Percentiles rank a stretch among this genome's conserved stretches.
These are phyloP conservation scores for Jamesozyma jinghongensis DNA, from an alignment of 805 yeast species.

Conservation along the genomic window DNA sequence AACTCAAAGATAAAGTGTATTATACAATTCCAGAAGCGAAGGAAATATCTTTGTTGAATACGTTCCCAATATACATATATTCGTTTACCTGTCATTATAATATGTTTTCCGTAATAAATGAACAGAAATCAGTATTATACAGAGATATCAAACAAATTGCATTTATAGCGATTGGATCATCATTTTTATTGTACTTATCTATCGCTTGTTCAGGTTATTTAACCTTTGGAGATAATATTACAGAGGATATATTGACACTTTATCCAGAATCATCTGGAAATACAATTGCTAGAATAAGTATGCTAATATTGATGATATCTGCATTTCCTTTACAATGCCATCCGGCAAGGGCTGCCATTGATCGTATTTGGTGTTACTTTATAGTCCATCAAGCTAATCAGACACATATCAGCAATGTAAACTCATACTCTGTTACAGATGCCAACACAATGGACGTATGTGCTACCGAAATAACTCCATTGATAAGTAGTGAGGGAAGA, in stretches of 20 bases:
- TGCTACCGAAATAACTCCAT: conserved; percentile 2
- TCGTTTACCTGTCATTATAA: conserved; percentile 96
- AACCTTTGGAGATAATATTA: conserved; percentile 74
- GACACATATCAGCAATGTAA: too few species aligned
- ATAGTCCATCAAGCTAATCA: too few species aligned
- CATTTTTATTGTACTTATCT: conserved; percentile 51
- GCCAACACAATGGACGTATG: conserved; percentile 1
- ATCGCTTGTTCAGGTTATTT: conserved; percentile 81
- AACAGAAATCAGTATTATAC: conserved; percentile 51
- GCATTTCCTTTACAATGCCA: conserved; percentile 89
- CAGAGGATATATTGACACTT: conserved; percentile 72
- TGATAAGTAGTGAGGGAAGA: conserved; percentile 2
- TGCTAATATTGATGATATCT: conserved; percentile 68
- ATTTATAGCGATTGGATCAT: conserved; percentile 44
- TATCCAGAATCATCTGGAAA: conserved; percentile 59
- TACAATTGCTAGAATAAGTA: conserved; percentile 71
- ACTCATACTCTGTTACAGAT: neutral
- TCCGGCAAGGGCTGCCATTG: conserved; percentile 77
- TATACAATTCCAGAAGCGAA: conserved; percentile 37
- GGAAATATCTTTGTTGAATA: conserved; percentile 44
- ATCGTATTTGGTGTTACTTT: conserved; percentile 40
- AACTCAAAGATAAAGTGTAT: conserved; percentile 42
- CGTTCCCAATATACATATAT: conserved; percentile 87
- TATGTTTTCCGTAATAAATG: conserved; percentile 83
- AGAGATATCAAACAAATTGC: conserved; percentile 40